Evolutionary conservation across 2,329 filamentous ascomycete species (phyloP).

Genomic region (Hypoxylon sp.): DNA sequence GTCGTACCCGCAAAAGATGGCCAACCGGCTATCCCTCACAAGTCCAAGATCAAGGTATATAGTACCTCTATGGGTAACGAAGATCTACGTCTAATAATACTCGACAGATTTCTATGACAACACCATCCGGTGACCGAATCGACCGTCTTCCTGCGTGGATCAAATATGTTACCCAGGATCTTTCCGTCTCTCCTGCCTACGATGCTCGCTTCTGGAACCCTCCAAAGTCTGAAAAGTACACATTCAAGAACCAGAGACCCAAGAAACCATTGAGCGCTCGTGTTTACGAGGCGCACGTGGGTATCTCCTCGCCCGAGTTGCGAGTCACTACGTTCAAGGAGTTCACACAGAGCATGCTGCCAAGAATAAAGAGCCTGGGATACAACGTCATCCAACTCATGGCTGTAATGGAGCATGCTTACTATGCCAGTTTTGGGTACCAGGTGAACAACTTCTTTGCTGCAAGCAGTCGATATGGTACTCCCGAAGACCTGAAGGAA

Average conservation of each 20-base stretch:
- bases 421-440: slow-evolving; percentile 99
- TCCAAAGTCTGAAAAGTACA: slow-evolving; percentile 76
- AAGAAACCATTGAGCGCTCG: slow-evolving; percentile 86
- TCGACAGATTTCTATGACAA: slow-evolving; percentile 79
- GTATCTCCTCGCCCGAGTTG: slow-evolving; percentile 91
- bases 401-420: slow-evolving; percentile 99
- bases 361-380: slow-evolving; percentile 86
- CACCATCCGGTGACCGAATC: slow-evolving; percentile 79
- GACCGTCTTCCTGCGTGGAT: slow-evolving; percentile 97
- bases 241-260: slow-evolving; percentile 83
- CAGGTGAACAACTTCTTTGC: slow-evolving; percentile 99
- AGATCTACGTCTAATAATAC: slow-evolving; percentile 14
- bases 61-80: background rate
- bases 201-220: slow-evolving; percentile 98
- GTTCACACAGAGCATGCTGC: slow-evolving; percentile 91
- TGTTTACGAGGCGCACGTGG: slow-evolving; percentile 98
- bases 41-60: slow-evolving; percentile 91
- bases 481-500: slow-evolving; percentile 94
- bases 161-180: slow-evolving; percentile 93
- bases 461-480: slow-evolving; percentile 92
- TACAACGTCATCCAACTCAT: slow-evolving; percentile 99
- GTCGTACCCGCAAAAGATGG: slow-evolving; percentile 77
- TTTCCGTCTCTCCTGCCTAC: slow-evolving; percentile 88
- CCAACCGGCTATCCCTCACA: slow-evolving; percentile 82
- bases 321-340: slow-evolving; percentile 95